Conservation (phyloP, 345 rosid species). For the Rubroshorea leprosula region DNA sequence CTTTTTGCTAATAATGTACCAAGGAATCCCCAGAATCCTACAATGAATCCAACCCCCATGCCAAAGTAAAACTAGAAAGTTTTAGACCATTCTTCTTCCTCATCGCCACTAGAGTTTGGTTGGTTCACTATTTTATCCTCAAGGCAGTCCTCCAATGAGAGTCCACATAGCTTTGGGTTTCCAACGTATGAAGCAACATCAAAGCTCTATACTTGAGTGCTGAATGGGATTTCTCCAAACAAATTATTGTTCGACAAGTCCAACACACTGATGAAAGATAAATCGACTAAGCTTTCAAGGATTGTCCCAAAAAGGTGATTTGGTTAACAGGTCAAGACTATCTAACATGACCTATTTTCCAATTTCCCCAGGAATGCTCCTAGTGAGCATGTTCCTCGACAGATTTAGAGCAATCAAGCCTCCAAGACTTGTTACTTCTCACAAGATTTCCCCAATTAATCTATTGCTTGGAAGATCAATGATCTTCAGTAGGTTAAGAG, state of each 20-base stretch:
- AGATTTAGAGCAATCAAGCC: slow-evolving; percentile 14
- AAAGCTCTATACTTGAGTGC: slow-evolving; percentile 15
- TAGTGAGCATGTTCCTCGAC: slow-evolving; percentile 5
- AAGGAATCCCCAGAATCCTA: slow-evolving; percentile 1
- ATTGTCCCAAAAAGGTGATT: slow-evolving; percentile 28
- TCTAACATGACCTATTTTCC: slow-evolving; percentile 23
- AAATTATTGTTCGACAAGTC: slow-evolving; percentile 11
- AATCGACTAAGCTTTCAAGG: slow-evolving; percentile 5
- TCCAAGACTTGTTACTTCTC: slow-evolving; percentile 17
- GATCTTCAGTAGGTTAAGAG: neutral
- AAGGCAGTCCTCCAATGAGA: slow-evolving; percentile 2
- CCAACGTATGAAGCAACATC: neutral
- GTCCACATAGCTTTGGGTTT: slow-evolving; percentile 11
- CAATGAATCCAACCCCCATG: slow-evolving; percentile 4
- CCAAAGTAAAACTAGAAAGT: slow-evolving; percentile 7
- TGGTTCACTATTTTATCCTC: neutral
- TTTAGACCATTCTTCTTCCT: neutral
- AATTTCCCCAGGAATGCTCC: slow-evolving; percentile 18
- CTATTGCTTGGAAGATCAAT: slow-evolving; percentile 22
- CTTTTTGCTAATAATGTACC: neutral
- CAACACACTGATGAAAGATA: slow-evolving; percentile 1
- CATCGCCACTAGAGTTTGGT: neutral
- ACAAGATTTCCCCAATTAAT: slow-evolving; percentile 33
- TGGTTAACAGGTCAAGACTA: slow-evolving; percentile 26
- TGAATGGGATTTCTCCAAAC: slow-evolving; percentile 10